A percentile compares a stretch with the other conserved stretches of the same genome.
Evolutionary conservation across 2,329 filamentous ascomycete species (phyloP).

Genomic region (Zalaria obscura): DNA sequence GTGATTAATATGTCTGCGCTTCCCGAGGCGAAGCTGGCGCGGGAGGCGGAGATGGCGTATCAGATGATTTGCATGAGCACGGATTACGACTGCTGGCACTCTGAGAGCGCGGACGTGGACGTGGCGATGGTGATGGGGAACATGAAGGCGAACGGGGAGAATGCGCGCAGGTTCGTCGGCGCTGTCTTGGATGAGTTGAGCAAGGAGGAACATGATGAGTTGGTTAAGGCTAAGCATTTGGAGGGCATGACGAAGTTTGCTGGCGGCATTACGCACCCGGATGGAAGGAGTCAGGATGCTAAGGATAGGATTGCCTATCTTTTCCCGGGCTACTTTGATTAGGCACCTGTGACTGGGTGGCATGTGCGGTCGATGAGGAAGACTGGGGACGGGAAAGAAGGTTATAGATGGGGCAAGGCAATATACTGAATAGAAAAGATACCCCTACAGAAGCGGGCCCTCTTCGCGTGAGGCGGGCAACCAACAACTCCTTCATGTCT

Average conservation of each 20-base stretch:
- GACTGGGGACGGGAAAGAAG: too few relatives aligned
- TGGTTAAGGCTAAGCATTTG: slow-evolving; percentile 70
- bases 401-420: too few relatives aligned
- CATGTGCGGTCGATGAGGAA: too few relatives aligned
- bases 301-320: slow-evolving; percentile 72
- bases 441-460: too few relatives aligned
- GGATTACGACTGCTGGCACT: slow-evolving; percentile 98
- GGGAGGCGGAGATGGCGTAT: slow-evolving; percentile 91
- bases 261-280: slow-evolving; percentile 67
- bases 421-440: too few relatives aligned
- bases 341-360: not conserved
- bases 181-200: slow-evolving; percentile 78
- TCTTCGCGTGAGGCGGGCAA: too few relatives aligned
- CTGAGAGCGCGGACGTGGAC: slow-evolving; percentile 62
- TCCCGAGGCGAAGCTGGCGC: slow-evolving; percentile 89
- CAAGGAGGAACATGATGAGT: slow-evolving; percentile 59
- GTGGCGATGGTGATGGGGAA: slow-evolving; percentile 95
- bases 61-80: slow-evolving; percentile 99
- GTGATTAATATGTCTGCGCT: slow-evolving; percentile 98
- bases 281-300: slow-evolving; percentile 58
- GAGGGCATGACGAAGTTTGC: slow-evolving; percentile 64
- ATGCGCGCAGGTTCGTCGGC: slow-evolving; percentile 71
- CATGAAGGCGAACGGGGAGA: slow-evolving; percentile 86
- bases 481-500: too few relatives aligned
- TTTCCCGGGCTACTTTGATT: slow-evolving; percentile 66